phyloP scores from a whole-genome alignment of 495 filamentous ascomycete genomes.

The Aspergillus nidulans region DNA sequence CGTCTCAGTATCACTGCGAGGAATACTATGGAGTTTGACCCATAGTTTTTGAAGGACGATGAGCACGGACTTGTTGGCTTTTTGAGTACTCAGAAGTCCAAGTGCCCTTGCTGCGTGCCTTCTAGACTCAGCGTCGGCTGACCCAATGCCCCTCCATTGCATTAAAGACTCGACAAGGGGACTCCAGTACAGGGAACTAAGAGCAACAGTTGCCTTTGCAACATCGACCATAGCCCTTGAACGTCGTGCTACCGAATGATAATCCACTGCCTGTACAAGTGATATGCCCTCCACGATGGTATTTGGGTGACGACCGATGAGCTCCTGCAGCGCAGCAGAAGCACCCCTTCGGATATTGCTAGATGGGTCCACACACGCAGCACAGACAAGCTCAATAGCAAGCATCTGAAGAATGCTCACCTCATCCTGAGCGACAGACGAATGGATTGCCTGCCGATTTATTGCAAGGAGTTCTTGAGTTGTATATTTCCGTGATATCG shows the following conservation, averaged over 20 bases:
- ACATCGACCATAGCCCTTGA: constrained; percentile 76
- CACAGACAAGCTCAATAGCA: constrained; percentile 71
- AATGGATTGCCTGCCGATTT: constrained; percentile 33
- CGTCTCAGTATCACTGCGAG: constrained; percentile 59
- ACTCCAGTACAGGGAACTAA: constrained; percentile 65
- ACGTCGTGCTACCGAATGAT: constrained; percentile 85
- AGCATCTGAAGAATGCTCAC: constrained; percentile 63
- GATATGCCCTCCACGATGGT: constrained; percentile 74
- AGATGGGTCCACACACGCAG: constrained; percentile 81
- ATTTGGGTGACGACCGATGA: constrained; percentile 88
- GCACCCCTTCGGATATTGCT: constrained; percentile 90
- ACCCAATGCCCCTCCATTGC: constrained; percentile 83
- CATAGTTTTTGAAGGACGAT: constrained; percentile 38
- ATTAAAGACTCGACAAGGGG: constrained; percentile 66
- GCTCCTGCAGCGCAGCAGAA: constrained; percentile 89
- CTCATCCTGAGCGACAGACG: constrained; percentile 21
- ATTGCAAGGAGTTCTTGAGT: constrained; percentile 71
- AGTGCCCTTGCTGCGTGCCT: constrained; percentile 66
- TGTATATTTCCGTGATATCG: constrained; percentile 79
- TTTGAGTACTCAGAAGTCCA: constrained; percentile 49
- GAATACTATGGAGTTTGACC: constrained; percentile 41
- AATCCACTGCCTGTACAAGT: constrained; percentile 86
- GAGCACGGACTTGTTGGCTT: constrained; percentile 28
- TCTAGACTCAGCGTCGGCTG: constrained; percentile 67
- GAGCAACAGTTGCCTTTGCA: constrained; percentile 56